These are phyloP conservation scores for Paraleonurus japonicus DNA, from an alignment of 257 asterid species.

Conservation along the genomic window DNA sequence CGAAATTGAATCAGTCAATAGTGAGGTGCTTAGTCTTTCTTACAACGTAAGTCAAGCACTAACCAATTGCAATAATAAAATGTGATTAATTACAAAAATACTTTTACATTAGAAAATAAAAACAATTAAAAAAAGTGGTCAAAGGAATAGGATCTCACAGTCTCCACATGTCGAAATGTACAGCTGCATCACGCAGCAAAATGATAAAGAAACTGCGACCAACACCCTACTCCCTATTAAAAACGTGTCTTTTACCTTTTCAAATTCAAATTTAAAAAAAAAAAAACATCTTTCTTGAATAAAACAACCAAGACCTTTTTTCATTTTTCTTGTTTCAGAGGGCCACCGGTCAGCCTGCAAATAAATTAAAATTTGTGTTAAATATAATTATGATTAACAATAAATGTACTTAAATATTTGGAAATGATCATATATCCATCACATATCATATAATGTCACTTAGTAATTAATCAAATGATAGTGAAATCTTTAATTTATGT, in stretches of 20 bases:
- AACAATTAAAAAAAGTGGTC: not conserved
- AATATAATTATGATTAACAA: not conserved
- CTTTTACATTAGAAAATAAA: not conserved
- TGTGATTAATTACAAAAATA: not conserved
- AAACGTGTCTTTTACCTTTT: conserved; percentile 5
- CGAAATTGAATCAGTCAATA: not conserved
- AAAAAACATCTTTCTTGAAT: not conserved
- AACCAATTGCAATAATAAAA: not conserved
- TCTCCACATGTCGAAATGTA: conserved; percentile 20
- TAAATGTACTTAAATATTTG: too few species aligned
- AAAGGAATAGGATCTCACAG: not conserved
- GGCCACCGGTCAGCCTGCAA: conserved; percentile 21
- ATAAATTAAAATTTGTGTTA: conserved; percentile 10
- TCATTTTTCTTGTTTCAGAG: not conserved
- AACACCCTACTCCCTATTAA: not conserved
- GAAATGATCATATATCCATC: too few species aligned
- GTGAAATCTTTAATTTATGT: too few species aligned
- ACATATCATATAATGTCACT: too few species aligned
- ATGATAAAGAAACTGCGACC: conserved; percentile 16
- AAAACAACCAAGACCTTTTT: not conserved
- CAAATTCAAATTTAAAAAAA: not conserved
- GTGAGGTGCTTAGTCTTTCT: not conserved
- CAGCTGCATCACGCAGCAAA: conserved; percentile 21
- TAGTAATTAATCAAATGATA: too few species aligned
- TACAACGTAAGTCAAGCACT: not conserved